Percentiles rank a stretch among this genome's conserved stretches.
Evolutionary conservation across 2,329 filamentous ascomycete genomes (phyloP).

Genomic region (Chaetomium olivaceum): DNA sequence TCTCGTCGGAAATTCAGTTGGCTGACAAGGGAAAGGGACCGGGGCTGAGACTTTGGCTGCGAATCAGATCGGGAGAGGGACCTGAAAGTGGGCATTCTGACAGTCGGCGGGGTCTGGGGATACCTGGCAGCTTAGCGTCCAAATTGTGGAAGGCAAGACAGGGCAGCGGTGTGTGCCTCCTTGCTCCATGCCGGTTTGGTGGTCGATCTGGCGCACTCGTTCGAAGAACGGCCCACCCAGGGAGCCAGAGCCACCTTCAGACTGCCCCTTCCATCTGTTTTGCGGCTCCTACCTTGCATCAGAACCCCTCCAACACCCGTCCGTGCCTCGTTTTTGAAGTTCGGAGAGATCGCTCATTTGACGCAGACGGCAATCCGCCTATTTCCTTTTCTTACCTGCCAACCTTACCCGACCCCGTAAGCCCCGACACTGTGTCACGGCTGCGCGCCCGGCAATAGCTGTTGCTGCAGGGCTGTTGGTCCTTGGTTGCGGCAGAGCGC

Average conservation of each 20-base stretch:
- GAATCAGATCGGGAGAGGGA: slow-evolving; percentile 9
- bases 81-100: slow-evolving; percentile 6
- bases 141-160: slow-evolving; percentile 10
- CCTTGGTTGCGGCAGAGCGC: slow-evolving; percentile 36
- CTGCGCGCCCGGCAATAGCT: slow-evolving; percentile 36
- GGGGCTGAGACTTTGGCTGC: neutral
- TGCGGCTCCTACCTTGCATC: slow-evolving; percentile 18
- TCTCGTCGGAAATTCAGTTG: slow-evolving; percentile 14
- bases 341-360: slow-evolving; percentile 18
- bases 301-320: slow-evolving; percentile 22
- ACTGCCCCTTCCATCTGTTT: slow-evolving; percentile 10
- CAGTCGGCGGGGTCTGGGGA: slow-evolving; percentile 11
- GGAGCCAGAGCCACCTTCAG: neutral
- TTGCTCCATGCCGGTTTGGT: slow-evolving; percentile 4
- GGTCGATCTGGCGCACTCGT: slow-evolving; percentile 12
- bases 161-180: slow-evolving; percentile 9
- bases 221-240: neutral
- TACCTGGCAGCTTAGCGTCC: slow-evolving; percentile 12
- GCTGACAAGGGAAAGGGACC: slow-evolving; percentile 3
- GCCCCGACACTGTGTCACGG: slow-evolving; percentile 41
- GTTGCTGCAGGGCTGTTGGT: slow-evolving; percentile 10
- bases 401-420: slow-evolving; percentile 27
- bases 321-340: slow-evolving; percentile 18
- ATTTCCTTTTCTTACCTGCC: slow-evolving; percentile 34
- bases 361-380: slow-evolving; percentile 40